Conservation (phyloP, 768 basidiomycete genomes). For the Serendipita sp. region DNA sequence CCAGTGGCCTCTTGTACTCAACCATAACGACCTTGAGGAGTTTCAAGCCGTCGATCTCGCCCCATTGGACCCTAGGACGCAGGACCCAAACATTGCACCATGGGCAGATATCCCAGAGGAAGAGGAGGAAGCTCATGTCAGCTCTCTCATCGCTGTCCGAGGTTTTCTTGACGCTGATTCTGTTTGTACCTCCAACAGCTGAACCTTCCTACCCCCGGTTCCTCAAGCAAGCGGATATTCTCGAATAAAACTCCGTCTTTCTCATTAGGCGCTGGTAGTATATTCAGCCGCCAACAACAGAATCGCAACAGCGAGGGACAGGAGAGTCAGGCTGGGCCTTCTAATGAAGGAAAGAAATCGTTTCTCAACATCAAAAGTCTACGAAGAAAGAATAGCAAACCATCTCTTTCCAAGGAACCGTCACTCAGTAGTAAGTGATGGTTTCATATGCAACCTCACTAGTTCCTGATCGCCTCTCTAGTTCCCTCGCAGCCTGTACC, state of each 20-base stretch:
- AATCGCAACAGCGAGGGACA: background rate
- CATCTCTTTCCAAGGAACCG: constrained; percentile 1
- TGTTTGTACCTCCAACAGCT: background rate
- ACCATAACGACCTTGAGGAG: background rate
- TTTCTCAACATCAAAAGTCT: background rate
- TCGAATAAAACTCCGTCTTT: background rate
- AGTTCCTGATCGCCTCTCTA: background rate
- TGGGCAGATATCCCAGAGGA: background rate
- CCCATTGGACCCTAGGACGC: background rate
- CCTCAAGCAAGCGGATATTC: background rate
- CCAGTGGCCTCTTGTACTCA: background rate
- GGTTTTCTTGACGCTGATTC: background rate
- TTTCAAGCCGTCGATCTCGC: background rate
- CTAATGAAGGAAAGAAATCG: background rate
- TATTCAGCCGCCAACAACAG: background rate
- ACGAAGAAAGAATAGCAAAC: constrained; percentile 2
- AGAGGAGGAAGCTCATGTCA: background rate
- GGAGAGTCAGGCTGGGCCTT: background rate
- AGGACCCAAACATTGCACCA: constrained; percentile 1
- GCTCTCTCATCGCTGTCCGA: background rate
- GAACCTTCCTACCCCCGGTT: background rate
- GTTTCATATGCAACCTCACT: background rate
- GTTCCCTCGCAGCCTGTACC: background rate
- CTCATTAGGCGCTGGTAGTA: background rate
- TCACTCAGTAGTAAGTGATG: background rate